Conservation (phyloP, 441 rosid genomes). For the Corymbia calophylla region DNA sequence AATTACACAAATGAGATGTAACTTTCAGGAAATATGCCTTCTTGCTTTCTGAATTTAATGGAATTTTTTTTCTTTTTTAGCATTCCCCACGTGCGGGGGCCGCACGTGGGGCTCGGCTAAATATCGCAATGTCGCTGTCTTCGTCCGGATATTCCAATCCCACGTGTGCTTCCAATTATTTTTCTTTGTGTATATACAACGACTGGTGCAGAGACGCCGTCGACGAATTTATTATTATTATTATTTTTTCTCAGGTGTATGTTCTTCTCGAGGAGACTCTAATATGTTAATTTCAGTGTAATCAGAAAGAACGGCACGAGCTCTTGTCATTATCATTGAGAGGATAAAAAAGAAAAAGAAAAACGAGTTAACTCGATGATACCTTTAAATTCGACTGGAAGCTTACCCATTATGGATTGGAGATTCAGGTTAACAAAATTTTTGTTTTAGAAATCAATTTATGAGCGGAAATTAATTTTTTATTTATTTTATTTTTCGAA, state of each 20-base stretch:
- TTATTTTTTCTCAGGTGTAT: not conserved
- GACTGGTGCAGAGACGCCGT: not conserved
- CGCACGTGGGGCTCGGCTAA: too few relatives aligned
- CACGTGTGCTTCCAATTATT: not conserved
- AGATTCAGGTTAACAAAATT: not conserved
- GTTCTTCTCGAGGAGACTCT: not conserved
- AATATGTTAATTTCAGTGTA: not conserved
- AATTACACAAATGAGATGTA: too few relatives aligned
- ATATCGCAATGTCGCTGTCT: too few relatives aligned
- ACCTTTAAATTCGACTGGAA: not conserved
- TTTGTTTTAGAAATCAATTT: too few relatives aligned
- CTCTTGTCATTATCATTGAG: not conserved
- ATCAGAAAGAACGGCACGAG: not conserved
- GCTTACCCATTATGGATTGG: not conserved
- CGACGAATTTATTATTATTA: not conserved
- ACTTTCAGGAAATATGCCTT: too few relatives aligned
- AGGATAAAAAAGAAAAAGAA: not conserved
- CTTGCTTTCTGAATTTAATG: too few relatives aligned
- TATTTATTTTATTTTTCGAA: too few relatives aligned
- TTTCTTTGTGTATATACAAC: not conserved
- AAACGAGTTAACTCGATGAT: not conserved
- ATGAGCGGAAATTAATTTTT: too few relatives aligned
- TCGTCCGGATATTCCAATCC: too few relatives aligned
- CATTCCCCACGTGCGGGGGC: too few relatives aligned
- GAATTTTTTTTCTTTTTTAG: too few relatives aligned